phyloP scores from a whole-genome alignment of 257 asterid genomes.

The Solanum virginianum region DNA sequence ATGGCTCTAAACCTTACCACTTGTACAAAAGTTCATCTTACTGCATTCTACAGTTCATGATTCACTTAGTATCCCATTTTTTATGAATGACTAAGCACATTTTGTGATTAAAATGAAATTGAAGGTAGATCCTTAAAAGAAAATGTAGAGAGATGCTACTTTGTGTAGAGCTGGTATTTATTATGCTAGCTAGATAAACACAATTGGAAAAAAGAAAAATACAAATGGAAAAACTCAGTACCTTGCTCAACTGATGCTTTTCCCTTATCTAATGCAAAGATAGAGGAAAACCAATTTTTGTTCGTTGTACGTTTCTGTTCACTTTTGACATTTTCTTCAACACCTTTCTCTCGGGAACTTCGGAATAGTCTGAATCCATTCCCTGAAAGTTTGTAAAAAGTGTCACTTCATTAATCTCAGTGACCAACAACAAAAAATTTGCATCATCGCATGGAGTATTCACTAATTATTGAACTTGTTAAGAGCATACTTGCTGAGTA shows the following conservation, averaged over 20 bases:
- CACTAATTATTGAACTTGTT: background rate
- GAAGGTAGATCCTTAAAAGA: background rate
- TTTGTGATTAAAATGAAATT: background rate
- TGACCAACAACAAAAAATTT: background rate
- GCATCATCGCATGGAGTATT: background rate
- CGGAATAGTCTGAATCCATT: constrained; percentile 41
- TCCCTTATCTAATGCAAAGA: constrained; percentile 30
- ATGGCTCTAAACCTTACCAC: background rate
- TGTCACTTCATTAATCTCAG: background rate
- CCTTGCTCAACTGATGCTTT: constrained; percentile 42
- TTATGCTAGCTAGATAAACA: background rate
- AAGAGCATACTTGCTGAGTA: background rate
- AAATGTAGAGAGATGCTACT: background rate
- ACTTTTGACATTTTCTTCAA: constrained; percentile 12
- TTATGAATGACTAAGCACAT: background rate
- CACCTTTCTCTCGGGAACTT: constrained; percentile 24
- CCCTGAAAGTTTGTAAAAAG: constrained; percentile 29
- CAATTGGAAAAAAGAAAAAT: background rate
- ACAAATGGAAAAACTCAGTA: constrained; percentile 5
- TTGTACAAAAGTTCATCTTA: background rate
- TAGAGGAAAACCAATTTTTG: constrained; percentile 49
- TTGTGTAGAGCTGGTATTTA: background rate
- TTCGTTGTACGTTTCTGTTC: constrained; percentile 21
- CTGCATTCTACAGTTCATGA: background rate
- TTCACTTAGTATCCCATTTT: background rate